A percentile compares a stretch with the other conserved stretches of the same genome.
Evolutionary conservation across 441 rosid species (phyloP).

Genomic region (Flueggea neowawraea): DNA sequence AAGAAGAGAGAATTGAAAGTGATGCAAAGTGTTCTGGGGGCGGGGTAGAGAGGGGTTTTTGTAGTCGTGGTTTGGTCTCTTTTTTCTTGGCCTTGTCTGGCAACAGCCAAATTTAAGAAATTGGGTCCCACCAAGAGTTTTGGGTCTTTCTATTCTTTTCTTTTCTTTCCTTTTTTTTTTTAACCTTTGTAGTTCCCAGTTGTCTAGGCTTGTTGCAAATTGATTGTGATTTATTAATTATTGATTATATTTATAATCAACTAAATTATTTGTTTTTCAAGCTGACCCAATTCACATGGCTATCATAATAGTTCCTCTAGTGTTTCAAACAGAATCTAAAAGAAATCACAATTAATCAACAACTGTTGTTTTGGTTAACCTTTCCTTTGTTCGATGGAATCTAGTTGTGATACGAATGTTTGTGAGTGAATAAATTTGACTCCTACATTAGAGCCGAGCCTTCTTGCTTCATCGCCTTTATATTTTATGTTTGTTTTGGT

Average conservation of each 20-base stretch:
- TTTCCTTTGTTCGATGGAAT: too few relatives aligned
- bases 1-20: background rate
- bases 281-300: slow-evolving; percentile 30
- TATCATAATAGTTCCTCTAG: too few relatives aligned
- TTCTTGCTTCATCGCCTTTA: too few relatives aligned
- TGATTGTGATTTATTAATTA: slow-evolving; percentile 7
- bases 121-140: slow-evolving; percentile 44
- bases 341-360: too few relatives aligned
- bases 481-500: too few relatives aligned
- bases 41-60: slow-evolving; percentile 41
- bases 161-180: background rate
- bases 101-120: slow-evolving; percentile 56
- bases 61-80: slow-evolving; percentile 37
- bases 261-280: slow-evolving; percentile 18
- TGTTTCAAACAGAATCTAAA: too few relatives aligned
- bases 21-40: slow-evolving; percentile 12
- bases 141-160: slow-evolving; percentile 14
- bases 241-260: slow-evolving; percentile 21
- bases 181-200: background rate
- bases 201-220: slow-evolving; percentile 19
- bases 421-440: too few relatives aligned
- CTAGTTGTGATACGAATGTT: too few relatives aligned
- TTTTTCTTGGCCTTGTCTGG: slow-evolving; percentile 49
- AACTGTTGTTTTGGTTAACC: too few relatives aligned
- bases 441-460: too few relatives aligned